Evolutionary conservation across 768 basidiomycete genomes (phyloP), one percentile per base, ranked within the genome.

Genomic region (Mycena epipterygia): DNA sequence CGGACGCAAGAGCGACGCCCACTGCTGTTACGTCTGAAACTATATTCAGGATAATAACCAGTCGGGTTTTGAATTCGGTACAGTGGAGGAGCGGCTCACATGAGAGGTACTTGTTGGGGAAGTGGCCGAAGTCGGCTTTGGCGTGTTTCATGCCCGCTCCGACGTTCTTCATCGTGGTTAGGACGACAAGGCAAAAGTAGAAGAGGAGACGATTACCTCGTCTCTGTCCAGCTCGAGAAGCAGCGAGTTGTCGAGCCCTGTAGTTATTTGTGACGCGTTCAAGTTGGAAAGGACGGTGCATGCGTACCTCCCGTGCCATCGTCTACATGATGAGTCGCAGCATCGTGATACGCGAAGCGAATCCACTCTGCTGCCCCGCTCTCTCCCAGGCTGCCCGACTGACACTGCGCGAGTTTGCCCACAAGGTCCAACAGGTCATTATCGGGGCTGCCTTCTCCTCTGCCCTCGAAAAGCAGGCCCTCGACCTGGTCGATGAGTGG

Each of bases 401-500:
- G 59, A 30, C 67, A 68, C 19, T 55, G 49, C 14, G 58, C 59
- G 41, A 68, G 41, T 46, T 68, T 60, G 41, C 51, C 67, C 51
- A 55, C 67, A 46, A 68, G 23, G 59, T 68, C 53, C 37, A 67
- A 58, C 16, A 68, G 39, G 41, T 21, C 25, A 30, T 61, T 53
- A n/a, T 68, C 59, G 19, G 67, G 67, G 9, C 32, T 42, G 23
- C 67, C 67, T 37, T 68, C 52, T 29, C 59, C 58, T 56, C 59
- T 61, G 41, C 67, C 67, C 33, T 68, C 67, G 52, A 27, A 68
- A 39, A 68, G 67, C 25, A 68, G 52, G 12, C 67, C 67, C 14
- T 68, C 67, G 23, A 68, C 58, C 59, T 68, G 67, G 67, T 68
- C 67, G 51, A 68, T 56, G 25, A 68, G 67, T 37, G 67, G 59